Evolutionary conservation across 306 rosid genomes (phyloP).

Genomic region (Urtica urens): DNA sequence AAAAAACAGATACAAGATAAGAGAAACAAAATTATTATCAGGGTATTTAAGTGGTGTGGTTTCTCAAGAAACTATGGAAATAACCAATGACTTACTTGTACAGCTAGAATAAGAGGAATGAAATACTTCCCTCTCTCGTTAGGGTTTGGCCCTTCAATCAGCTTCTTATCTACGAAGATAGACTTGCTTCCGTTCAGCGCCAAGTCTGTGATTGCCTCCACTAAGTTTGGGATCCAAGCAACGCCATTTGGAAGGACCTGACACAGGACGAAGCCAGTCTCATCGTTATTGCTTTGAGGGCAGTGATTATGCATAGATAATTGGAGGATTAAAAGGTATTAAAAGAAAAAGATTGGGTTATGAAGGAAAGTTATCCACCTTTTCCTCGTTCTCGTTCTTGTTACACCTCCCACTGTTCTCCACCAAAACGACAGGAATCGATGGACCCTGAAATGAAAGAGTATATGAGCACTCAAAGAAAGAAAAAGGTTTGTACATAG

Average conservation of each 20-base stretch:
- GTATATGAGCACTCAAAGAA: background rate
- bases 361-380: conserved; percentile 34
- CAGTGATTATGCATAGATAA: too few relatives aligned
- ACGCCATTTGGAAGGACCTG: conserved; percentile 86
- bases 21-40: too few relatives aligned
- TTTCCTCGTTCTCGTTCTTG: conserved; percentile 72
- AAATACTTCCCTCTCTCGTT: conserved; percentile 61
- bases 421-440: conserved; percentile 70
- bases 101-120: conserved; percentile 57
- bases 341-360: conserved; percentile 8
- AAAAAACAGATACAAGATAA: background rate
- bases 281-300: too few relatives aligned
- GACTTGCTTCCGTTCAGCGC: conserved; percentile 52
- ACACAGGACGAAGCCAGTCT: conserved; percentile 1
- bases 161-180: conserved; percentile 56
- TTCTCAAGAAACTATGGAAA: background rate
- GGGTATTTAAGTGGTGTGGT: background rate
- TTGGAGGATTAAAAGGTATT: background rate
- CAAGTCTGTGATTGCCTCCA: conserved; percentile 58
- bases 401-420: conserved; percentile 96
- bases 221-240: conserved; percentile 78
- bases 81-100: conserved; percentile 44
- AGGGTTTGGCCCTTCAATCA: conserved; percentile 94
- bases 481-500: background rate
- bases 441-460: conserved; percentile 32